Evolutionary conservation across 257 asterid genomes (phyloP).

Genomic region (Nicotiana paniculata): DNA sequence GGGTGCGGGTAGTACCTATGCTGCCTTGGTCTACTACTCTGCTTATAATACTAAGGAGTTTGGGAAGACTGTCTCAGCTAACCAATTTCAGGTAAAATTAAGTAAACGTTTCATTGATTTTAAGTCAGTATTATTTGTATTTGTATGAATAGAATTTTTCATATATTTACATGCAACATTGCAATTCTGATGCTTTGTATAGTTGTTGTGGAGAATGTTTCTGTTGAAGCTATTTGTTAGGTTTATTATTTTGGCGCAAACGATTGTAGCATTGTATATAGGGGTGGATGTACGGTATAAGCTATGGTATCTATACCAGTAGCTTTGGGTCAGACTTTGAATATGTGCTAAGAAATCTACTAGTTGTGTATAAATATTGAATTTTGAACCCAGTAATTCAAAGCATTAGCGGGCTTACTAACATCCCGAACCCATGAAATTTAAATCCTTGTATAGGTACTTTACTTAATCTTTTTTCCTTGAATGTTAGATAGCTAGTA

Average conservation of each 20-base stretch:
- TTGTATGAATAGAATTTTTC: background rate
- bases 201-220: background rate
- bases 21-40: slow-evolving; percentile 88
- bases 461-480: background rate
- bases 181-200: background rate
- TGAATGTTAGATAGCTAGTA: background rate
- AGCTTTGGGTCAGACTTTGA: no score
- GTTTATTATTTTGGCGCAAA: background rate
- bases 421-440: no score
- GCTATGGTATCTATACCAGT: no score
- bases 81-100: slow-evolving; percentile 64
- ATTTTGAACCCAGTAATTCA: no score
- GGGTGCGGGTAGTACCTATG: slow-evolving; percentile 95
- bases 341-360: no score
- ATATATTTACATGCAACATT: background rate
- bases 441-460: background rate
- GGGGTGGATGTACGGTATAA: no score
- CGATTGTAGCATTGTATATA: no score
- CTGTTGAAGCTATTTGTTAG: background rate
- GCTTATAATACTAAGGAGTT: slow-evolving; percentile 75
- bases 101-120: background rate
- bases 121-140: background rate
- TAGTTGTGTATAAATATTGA: no score
- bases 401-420: no score
- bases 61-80: slow-evolving; percentile 72